Conservation (phyloP, 352 stramenopile genomes). For the Saprolegnia parasitica region DNA sequence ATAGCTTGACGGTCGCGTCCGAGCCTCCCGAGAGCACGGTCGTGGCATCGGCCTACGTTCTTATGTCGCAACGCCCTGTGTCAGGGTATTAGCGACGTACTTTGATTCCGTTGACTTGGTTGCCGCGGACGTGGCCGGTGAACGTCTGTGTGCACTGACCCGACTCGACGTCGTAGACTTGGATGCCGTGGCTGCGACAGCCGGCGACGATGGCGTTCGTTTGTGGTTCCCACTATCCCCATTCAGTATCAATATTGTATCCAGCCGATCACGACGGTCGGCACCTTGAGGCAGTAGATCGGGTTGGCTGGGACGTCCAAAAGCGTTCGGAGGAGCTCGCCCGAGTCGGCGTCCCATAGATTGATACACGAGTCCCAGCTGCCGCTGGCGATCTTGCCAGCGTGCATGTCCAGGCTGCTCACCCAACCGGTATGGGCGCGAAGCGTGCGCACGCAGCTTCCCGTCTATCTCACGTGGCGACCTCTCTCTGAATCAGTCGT, state of each 20-base stretch:
- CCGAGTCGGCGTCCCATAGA: constrained; percentile 31
- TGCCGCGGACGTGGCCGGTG: constrained; percentile 31
- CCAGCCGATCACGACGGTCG: neutral
- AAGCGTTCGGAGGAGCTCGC: constrained; percentile 30
- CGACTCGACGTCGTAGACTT: constrained; percentile 34
- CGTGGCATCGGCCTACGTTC: constrained; percentile 25
- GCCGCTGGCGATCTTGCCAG: constrained; percentile 1
- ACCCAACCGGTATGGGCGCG: constrained; percentile 32
- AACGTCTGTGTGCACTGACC: constrained; percentile 31
- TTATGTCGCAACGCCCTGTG: neutral
- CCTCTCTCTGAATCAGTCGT: neutral
- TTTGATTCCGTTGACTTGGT: constrained; percentile 36
- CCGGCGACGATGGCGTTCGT: constrained; percentile 30
- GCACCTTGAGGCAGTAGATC: constrained; percentile 36
- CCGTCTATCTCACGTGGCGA: constrained; percentile 20
- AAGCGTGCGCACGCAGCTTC: constrained; percentile 32
- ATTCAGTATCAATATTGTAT: constrained; percentile 22
- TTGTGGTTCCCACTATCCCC: constrained; percentile 31
- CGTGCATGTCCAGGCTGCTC: constrained; percentile 1
- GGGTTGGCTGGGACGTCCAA: constrained; percentile 31
- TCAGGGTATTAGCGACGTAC: constrained; percentile 13
- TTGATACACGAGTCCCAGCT: constrained; percentile 32
- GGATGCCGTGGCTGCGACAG: constrained; percentile 32
- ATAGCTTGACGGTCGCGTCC: constrained; percentile 35
- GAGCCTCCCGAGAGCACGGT: constrained; percentile 32